These are phyloP conservation scores for Pulveroboletus sp. DNA, from an alignment of 768 basidiomycete species.

Conservation along the genomic window DNA sequence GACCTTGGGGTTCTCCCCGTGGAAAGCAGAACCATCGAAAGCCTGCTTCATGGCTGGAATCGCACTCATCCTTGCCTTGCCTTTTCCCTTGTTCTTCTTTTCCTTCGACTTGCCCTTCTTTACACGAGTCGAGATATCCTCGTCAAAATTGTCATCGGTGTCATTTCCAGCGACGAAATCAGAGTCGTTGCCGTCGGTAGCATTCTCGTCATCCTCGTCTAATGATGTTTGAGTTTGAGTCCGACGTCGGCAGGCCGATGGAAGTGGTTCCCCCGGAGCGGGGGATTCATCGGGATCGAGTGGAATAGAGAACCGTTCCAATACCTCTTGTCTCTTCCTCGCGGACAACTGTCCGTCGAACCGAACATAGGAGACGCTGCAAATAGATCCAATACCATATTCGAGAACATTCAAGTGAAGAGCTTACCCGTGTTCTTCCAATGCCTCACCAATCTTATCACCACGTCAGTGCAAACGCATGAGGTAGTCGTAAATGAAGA, in stretches of 20 bases:
- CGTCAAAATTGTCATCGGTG: conserved; percentile 31
- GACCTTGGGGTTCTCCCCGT: conserved; percentile 60
- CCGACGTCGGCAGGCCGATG: conserved; percentile 6
- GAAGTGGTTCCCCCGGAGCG: conserved; percentile 15
- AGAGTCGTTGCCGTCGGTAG: conserved; percentile 31
- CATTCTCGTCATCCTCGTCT: conserved; percentile 11
- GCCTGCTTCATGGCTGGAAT: conserved; percentile 9
- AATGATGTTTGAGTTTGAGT: neutral
- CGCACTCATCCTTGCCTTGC: conserved; percentile 26
- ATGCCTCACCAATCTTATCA: conserved; percentile 60
- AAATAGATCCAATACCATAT: conserved; percentile 2
- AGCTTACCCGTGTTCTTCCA: conserved; percentile 63
- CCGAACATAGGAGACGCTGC: conserved; percentile 70
- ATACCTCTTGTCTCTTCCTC: conserved; percentile 70
- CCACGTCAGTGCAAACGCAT: neutral
- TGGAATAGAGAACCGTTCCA: conserved; percentile 72
- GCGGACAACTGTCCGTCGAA: conserved; percentile 90
- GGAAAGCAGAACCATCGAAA: conserved; percentile 21
- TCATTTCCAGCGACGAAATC: conserved; percentile 33
- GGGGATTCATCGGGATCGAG: conserved; percentile 37
- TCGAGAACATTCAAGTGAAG: neutral
- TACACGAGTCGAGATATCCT: conserved; percentile 29
- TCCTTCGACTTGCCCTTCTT: conserved; percentile 33
- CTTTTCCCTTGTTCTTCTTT: conserved; percentile 39
- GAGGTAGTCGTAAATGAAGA: neutral